Evolutionary conservation across 2,329 filamentous ascomycete species (phyloP).

Genomic region (Chaetomium sp.): DNA sequence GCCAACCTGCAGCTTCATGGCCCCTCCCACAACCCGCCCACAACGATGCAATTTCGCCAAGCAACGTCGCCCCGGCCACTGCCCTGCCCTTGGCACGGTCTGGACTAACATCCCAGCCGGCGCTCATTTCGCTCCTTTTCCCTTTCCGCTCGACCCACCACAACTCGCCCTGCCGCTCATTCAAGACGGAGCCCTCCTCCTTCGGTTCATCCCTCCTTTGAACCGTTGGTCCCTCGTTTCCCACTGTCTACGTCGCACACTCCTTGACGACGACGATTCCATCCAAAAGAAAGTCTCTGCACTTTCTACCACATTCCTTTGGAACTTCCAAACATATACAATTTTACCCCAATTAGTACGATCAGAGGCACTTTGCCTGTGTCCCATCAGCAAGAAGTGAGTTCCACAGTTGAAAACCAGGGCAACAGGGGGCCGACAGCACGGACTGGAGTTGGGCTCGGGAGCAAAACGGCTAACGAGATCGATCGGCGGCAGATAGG

Average conservation of each 20-base stretch:
- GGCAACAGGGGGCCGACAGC: neutral
- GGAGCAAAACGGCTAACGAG: neutral
- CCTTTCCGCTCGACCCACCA: slow-evolving; percentile 24
- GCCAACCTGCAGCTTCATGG: slow-evolving; percentile 26
- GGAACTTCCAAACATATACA: slow-evolving; percentile 36
- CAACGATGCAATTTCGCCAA: slow-evolving; percentile 36
- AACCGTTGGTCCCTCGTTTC: slow-evolving; percentile 33
- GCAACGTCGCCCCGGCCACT: slow-evolving; percentile 22
- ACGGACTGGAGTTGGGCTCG: neutral
- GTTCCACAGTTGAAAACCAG: slow-evolving; percentile 7
- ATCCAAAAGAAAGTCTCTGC: slow-evolving; percentile 55
- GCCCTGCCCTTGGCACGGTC: slow-evolving; percentile 25
- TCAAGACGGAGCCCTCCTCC: slow-evolving; percentile 23
- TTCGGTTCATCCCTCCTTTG: slow-evolving; percentile 35
- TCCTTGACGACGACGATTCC: slow-evolving; percentile 35
- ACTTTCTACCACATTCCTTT: slow-evolving; percentile 62
- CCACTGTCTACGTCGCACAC: slow-evolving; percentile 19
- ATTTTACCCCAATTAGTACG: neutral
- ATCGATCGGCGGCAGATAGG: neutral
- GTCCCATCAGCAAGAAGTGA: slow-evolving; percentile 25
- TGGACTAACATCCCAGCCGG: slow-evolving; percentile 26
- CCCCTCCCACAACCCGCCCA: slow-evolving; percentile 1
- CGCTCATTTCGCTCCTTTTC: slow-evolving; percentile 35
- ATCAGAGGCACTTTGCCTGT: neutral
- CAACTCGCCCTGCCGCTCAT: slow-evolving; percentile 23